Evolutionary conservation across 208 protist species (phyloP).

Genomic region (Entamoeba invadens): DNA sequence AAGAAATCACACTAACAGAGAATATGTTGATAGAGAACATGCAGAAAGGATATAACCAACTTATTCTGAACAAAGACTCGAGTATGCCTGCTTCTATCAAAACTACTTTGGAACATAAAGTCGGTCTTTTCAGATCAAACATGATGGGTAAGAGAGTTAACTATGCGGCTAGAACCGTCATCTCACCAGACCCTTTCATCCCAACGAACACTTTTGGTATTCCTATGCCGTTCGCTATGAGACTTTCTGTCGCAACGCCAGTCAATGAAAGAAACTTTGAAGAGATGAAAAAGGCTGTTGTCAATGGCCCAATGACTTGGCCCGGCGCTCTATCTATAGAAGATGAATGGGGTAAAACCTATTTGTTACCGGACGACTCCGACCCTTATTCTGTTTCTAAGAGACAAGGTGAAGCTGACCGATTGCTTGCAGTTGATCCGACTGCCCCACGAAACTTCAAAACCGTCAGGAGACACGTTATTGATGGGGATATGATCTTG

Average conservation of each 20-base stretch:
- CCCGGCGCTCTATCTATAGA: conserved; percentile 88
- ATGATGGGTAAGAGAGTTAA: conserved; percentile 99
- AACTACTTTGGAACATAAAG: conserved; percentile 88
- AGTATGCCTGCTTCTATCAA: conserved; percentile 30
- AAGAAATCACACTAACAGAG: neutral
- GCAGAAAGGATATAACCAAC: conserved; percentile 3
- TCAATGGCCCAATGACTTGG: conserved; percentile 83
- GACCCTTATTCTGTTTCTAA: conserved; percentile 16
- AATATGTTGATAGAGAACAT: neutral
- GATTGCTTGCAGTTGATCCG: neutral
- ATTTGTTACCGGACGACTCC: conserved; percentile 31
- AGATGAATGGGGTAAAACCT: conserved; percentile 45
- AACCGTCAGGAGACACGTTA: conserved; percentile 78
- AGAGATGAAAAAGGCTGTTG: conserved; percentile 68
- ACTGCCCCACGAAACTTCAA: neutral
- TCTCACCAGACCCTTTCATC: conserved; percentile 91
- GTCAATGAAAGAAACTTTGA: conserved; percentile 57
- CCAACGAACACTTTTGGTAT: conserved; percentile 77
- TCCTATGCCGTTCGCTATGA: conserved; percentile 68
- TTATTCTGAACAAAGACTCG: neutral
- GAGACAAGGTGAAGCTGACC: conserved; percentile 44
- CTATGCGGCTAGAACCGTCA: conserved; percentile 71
- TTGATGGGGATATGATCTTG: conserved; percentile 83
- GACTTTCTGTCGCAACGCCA: conserved; percentile 81
- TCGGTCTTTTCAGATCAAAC: conserved; percentile 95